These are phyloP conservation scores for Verticillium nonalfalfae DNA, from an alignment of 2,329 filamentous ascomycete species.

Conservation along the genomic window DNA sequence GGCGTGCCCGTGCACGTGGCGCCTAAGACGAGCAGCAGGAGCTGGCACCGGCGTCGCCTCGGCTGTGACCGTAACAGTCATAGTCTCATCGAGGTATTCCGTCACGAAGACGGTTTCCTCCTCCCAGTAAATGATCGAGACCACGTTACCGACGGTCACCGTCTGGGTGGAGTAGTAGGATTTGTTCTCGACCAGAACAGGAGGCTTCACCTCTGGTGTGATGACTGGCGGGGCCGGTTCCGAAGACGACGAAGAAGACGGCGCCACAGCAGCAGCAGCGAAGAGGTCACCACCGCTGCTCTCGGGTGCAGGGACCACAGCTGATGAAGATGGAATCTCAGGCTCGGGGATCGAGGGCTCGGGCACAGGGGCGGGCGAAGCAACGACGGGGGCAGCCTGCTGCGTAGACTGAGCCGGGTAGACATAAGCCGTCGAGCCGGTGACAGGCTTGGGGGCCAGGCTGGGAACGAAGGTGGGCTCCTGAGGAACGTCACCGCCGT, in stretches of 20 bases:
- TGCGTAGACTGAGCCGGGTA: background rate
- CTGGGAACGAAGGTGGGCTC: background rate
- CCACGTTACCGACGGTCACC: slow-evolving; percentile 39
- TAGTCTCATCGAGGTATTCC: slow-evolving; percentile 30
- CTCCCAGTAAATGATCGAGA: slow-evolving; percentile 52
- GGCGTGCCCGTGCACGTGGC: slow-evolving; percentile 33
- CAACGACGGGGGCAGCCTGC: background rate
- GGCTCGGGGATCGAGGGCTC: background rate
- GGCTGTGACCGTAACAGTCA: slow-evolving; percentile 30
- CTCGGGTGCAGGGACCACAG: background rate
- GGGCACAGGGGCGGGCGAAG: background rate
- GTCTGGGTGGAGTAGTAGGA: slow-evolving; percentile 44
- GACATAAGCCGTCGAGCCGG: background rate
- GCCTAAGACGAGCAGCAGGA: slow-evolving; percentile 15
- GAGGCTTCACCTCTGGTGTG: background rate
- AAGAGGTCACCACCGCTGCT: background rate
- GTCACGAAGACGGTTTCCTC: slow-evolving; percentile 50
- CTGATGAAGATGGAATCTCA: background rate
- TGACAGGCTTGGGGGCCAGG: background rate
- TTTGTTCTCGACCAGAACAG: slow-evolving; percentile 19
- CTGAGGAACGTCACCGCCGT: slow-evolving; percentile 1
- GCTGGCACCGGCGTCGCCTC: slow-evolving; percentile 8
- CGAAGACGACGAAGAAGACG: slow-evolving; percentile 5
- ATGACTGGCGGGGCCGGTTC: slow-evolving; percentile 3
- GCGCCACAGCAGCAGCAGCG: slow-evolving; percentile 6